Evolutionary conservation across 306 rosid species (phyloP).

Genomic region (Heteromeles arbutifolia): DNA sequence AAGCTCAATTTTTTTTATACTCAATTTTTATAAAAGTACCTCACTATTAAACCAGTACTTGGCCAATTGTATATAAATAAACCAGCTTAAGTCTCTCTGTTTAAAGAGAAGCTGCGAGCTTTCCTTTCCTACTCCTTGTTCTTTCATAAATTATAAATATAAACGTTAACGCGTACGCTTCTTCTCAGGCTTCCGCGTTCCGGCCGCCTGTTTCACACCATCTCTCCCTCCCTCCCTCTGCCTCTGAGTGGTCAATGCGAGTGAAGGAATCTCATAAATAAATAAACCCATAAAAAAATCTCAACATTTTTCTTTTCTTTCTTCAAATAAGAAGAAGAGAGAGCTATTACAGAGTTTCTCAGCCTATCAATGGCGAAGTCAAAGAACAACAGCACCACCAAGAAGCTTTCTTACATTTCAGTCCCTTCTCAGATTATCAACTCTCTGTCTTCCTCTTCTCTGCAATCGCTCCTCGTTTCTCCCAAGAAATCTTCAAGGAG

Average conservation of each 20-base stretch:
- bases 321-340: background rate
- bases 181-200: conserved; percentile 10
- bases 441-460: conserved; percentile 74
- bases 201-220: conserved; percentile 24
- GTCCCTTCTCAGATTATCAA: conserved; percentile 94
- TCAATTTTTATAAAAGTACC: too few relatives aligned
- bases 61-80: background rate
- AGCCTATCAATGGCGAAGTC: conserved; percentile 56
- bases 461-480: conserved; percentile 71
- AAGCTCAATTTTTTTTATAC: too few relatives aligned
- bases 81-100: background rate
- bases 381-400: conserved; percentile 50
- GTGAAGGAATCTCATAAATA: conserved; percentile 5
- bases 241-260: background rate
- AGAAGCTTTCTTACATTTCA: conserved; percentile 69
- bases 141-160: conserved; percentile 1
- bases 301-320: background rate
- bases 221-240: background rate
- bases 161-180: conserved; percentile 11
- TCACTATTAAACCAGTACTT: too few relatives aligned
- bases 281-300: background rate
- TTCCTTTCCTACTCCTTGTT: background rate
- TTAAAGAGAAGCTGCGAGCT: too few relatives aligned
- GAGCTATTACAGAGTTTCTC: background rate
- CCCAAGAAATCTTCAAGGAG: conserved; percentile 68